phyloP scores from a whole-genome alignment of 2,329 filamentous ascomycete species.

The Beauveria bassiana region DNA sequence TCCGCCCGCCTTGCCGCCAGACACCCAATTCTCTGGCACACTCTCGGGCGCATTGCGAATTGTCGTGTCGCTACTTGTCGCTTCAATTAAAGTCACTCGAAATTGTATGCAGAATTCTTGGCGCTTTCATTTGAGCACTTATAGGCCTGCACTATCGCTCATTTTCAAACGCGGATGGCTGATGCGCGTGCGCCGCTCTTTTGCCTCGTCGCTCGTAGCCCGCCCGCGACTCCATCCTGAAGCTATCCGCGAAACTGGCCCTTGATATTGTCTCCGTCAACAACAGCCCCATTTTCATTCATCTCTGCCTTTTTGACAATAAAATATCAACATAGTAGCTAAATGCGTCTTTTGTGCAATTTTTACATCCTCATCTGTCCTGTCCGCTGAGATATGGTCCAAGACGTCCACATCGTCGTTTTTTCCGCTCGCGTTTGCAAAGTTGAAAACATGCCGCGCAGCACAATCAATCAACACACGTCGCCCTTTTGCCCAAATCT shows the following conservation, averaged over 20 bases:
- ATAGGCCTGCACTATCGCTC: not conserved
- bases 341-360: not conserved
- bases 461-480: not conserved
- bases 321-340: not conserved
- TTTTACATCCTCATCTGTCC: not conserved
- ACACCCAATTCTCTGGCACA: slow-evolving; percentile 14
- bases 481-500: not conserved
- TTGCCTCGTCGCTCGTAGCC: not conserved
- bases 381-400: not conserved
- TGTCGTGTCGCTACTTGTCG: slow-evolving; percentile 15
- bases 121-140: slow-evolving; percentile 8
- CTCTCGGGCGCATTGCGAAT: slow-evolving; percentile 27
- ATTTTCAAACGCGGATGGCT: not conserved
- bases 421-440: slow-evolving; percentile 12
- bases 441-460: not conserved
- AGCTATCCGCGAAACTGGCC: slow-evolving; percentile 12
- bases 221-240: slow-evolving; percentile 9
- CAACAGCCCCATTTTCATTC: slow-evolving; percentile 3
- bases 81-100: not conserved
- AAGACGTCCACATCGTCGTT: slow-evolving; percentile 4
- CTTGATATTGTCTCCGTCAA: slow-evolving; percentile 6
- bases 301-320: not conserved
- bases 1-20: slow-evolving; percentile 2
- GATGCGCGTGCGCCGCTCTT: not conserved
- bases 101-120: not conserved